Evolutionary conservation across 805 yeast genomes (phyloP).

Genomic region (Maudiozyma barnettii): DNA sequence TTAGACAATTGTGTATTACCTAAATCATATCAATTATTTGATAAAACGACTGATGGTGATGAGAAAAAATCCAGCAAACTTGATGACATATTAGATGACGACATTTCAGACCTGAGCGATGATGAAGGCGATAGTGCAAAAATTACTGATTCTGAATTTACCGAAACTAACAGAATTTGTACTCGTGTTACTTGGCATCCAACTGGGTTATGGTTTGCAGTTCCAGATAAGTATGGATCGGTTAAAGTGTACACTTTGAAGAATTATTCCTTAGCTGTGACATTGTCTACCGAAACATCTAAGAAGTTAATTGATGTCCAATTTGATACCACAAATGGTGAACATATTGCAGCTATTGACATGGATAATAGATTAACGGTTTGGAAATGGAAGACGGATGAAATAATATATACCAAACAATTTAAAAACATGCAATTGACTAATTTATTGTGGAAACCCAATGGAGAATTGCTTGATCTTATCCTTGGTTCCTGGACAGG

Average conservation of each 20-base stretch:
- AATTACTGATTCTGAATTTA: slow-evolving; percentile 25
- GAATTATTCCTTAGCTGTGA: slow-evolving; percentile 19
- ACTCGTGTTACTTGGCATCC: slow-evolving; percentile 63
- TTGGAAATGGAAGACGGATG: slow-evolving; percentile 41
- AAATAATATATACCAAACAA: slow-evolving; percentile 26
- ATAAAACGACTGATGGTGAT: not conserved
- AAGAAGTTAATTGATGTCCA: slow-evolving; percentile 38
- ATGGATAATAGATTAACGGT: slow-evolving; percentile 42
- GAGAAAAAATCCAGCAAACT: not conserved
- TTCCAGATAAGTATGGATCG: slow-evolving; percentile 46
- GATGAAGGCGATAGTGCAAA: slow-evolving; percentile 24
- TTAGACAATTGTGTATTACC: slow-evolving; percentile 33
- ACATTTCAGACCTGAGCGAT: slow-evolving; percentile 28
- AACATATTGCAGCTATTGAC: slow-evolving; percentile 49
- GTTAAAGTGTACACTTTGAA: slow-evolving; percentile 35
- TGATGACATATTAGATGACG: slow-evolving; percentile 22
- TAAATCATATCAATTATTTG: slow-evolving; percentile 18
- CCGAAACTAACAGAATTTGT: slow-evolving; percentile 35
- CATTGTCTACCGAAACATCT: slow-evolving; percentile 7
- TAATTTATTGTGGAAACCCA: slow-evolving; percentile 31
- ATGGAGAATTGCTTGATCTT: slow-evolving; percentile 17
- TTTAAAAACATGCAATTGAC: slow-evolving; percentile 19
- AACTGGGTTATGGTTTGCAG: slow-evolving; percentile 56
- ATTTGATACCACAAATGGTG: slow-evolving; percentile 51
- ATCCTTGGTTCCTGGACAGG: slow-evolving; percentile 32